A percentile compares a stretch with the other conserved stretches of the same genome.
Conservation (phyloP, 2,329 filamentous ascomycete genomes). For the Ophiostoma pallidulum region DNA sequence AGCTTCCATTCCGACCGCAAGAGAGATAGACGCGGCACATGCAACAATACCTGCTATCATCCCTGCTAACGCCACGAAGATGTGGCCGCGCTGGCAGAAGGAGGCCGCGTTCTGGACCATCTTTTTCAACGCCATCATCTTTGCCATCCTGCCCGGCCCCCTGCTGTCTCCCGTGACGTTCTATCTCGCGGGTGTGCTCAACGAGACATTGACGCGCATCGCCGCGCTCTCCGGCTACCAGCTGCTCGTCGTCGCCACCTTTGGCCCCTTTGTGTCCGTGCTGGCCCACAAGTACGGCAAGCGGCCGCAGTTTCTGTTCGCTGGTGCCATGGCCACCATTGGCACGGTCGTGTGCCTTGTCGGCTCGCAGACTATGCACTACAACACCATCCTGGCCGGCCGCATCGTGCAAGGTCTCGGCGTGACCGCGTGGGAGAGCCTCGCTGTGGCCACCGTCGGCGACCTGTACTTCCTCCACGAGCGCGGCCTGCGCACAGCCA, state of each 20-base stretch:
- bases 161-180: constrained; percentile 17
- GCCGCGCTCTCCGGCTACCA: constrained; percentile 18
- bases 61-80: constrained; percentile 4
- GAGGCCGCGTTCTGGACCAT: constrained; percentile 17
- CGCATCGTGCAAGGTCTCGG: constrained; percentile 25
- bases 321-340: constrained; percentile 21
- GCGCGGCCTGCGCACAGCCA: constrained; percentile 22
- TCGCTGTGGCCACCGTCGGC: constrained; percentile 24
- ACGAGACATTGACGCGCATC: constrained; percentile 20
- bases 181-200: constrained; percentile 16
- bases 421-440: constrained; percentile 25
- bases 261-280: constrained; percentile 22
- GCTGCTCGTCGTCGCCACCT: constrained; percentile 16
- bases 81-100: constrained; percentile 19
- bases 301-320: constrained; percentile 26
- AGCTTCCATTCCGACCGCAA: no score
- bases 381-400: constrained; percentile 25
- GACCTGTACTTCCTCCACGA: constrained; percentile 27
- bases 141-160: constrained; percentile 17
- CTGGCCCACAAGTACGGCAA: constrained; percentile 27
- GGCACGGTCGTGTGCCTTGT: constrained; percentile 23
- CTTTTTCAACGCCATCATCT: constrained; percentile 18
- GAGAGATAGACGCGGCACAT: no score
- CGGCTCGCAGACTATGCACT: constrained; percentile 19
- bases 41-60: no score